Base-by-base conservation (phyloP, 2,329 filamentous ascomycete genomes). In the Fusarium citri region DNA sequence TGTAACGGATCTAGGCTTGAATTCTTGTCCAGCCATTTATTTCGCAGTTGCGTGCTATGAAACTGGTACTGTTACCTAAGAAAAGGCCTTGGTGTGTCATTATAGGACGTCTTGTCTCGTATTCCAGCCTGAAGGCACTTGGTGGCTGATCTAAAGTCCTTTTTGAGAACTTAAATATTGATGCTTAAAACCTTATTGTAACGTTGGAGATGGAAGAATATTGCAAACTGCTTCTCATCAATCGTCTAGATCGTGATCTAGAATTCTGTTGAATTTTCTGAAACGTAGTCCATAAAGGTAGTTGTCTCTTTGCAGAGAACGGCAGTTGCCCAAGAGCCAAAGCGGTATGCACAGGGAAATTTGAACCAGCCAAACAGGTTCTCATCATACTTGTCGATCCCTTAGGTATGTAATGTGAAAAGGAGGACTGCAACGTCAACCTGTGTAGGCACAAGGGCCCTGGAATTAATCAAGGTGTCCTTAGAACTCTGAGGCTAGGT, bases 301-400 rank as follows among this genome's bases (percentile, higher is more conserved):
- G 15, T 6, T 6, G 12, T 40, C 23, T 46, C 18, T 20, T 20
- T 34, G 26, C 14, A 5, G 10, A 3, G 14, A 12, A 31, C 30
- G 64, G 59, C 31, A 65, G 30, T 68, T 68, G 25, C 8, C 8
- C 37, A 20, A 47, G 28, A 56, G 59, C 30, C 20, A 20, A 20
- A 49, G 47, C 59, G 64, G 64, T 55, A 26, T 68, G n/a, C 43
- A 23, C 22, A 14, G 18, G 26, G 26, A 40, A 55, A 43, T 15
- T 37, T 55, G 40, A 25, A 16, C 42, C 43, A 26, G 20, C 57
- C 64, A 68, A 50, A 71, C 37, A 9, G 64, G 67, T 71, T 71
- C 59, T 64, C 23, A 20, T 37, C 40, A n/a, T 42, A 43, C 16
- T n/a, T 41, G 55, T 16, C 55, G 51, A 71, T 71, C 59, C 14